Conservation (phyloP, 345 rosid genomes). For the Corymbia maculata region DNA sequence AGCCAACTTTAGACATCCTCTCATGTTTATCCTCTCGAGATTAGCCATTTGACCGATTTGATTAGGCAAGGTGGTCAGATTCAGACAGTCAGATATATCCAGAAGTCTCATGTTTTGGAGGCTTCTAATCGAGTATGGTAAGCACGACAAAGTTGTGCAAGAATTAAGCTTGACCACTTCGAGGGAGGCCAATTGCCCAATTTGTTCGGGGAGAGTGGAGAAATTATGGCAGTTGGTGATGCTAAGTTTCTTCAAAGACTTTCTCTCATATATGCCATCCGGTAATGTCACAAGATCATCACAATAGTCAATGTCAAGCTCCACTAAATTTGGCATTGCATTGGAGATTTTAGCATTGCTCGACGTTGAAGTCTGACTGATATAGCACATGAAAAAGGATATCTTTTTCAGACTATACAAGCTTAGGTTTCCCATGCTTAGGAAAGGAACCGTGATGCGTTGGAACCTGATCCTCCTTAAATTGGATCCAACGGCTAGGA, state of each 20-base stretch:
- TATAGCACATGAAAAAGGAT: constrained; percentile 33
- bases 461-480: constrained; percentile 56
- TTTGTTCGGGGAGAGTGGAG: constrained; percentile 17
- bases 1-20: neutral
- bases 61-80: neutral
- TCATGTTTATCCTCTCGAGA: neutral
- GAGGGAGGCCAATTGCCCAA: constrained; percentile 14
- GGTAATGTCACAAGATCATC: constrained; percentile 25
- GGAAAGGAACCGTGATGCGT: constrained; percentile 9
- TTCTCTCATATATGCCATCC: constrained; percentile 6
- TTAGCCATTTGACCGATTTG: neutral
- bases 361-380: constrained; percentile 11
- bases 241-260: neutral
- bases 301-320: constrained; percentile 39
- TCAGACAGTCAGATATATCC: neutral
- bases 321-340: constrained; percentile 23
- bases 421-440: neutral
- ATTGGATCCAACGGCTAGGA: constrained; percentile 19
- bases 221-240: constrained; percentile 7
- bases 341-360: neutral
- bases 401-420: constrained; percentile 24
- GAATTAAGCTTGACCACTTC: constrained; percentile 30
- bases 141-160: constrained; percentile 22
- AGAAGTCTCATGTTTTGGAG: constrained; percentile 24
- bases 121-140: constrained; percentile 25